Conservation (phyloP, 345 rosid genomes). For the Aethionema arabicum region DNA sequence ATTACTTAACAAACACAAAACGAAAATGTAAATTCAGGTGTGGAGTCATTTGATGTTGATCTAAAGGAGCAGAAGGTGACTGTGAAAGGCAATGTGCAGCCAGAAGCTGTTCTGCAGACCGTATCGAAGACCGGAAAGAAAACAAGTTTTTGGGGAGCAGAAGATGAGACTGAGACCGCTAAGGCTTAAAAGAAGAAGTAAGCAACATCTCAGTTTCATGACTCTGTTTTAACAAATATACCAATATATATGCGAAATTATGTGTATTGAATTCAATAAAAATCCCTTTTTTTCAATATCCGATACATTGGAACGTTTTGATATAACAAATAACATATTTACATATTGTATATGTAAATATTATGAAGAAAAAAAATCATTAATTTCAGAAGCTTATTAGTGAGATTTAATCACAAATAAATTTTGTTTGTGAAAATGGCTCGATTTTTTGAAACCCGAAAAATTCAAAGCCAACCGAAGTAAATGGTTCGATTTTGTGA, state of each 20-base stretch:
- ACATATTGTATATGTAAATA: no score
- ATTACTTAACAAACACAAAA: no score
- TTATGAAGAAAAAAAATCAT: no score
- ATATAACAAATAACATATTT: no score
- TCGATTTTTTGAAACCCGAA: no score
- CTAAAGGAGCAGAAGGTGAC: slow-evolving; percentile 81
- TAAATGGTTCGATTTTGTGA: no score
- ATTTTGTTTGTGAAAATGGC: no score
- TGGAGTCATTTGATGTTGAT: slow-evolving; percentile 73
- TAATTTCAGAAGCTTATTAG: no score
- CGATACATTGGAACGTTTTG: no score
- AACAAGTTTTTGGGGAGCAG: slow-evolving; percentile 77
- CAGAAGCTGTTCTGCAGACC: slow-evolving; percentile 73
- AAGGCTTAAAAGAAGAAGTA: slow-evolving; percentile 27
- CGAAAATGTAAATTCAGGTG: slow-evolving; percentile 44
- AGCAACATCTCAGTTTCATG: background rate
- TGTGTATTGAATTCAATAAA: slow-evolving; percentile 21
- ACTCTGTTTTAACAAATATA: slow-evolving; percentile 8
- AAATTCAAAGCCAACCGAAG: no score
- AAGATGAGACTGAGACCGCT: slow-evolving; percentile 41
- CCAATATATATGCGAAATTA: background rate
- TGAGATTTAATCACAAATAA: no score
- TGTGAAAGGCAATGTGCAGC: slow-evolving; percentile 77
- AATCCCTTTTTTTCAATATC: no score
- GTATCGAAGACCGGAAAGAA: slow-evolving; percentile 84